Conservation (phyloP, 805 yeast genomes). For the Pichia exigua region DNA sequence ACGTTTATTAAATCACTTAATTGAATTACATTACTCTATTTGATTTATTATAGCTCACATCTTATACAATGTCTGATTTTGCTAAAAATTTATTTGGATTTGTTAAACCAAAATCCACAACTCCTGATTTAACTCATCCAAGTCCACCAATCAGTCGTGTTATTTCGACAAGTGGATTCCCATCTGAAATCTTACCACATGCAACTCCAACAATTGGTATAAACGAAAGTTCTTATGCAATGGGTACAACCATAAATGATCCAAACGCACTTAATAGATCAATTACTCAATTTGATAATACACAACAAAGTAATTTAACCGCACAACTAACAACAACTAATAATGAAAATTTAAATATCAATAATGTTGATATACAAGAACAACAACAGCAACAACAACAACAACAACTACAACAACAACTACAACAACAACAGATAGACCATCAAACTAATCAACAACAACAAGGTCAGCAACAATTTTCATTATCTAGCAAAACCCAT, state of each 20-base stretch:
- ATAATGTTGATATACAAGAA: slow-evolving; percentile 1
- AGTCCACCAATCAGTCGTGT: slow-evolving; percentile 8
- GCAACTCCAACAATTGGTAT: slow-evolving; percentile 66
- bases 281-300: slow-evolving; percentile 29
- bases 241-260: slow-evolving; percentile 54
- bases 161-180: slow-evolving; percentile 18
- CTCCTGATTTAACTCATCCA: slow-evolving; percentile 1
- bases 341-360: neutral
- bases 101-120: slow-evolving; percentile 9
- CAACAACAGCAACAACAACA: slow-evolving; percentile 3
- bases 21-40: neutral
- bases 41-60: neutral
- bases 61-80: slow-evolving; percentile 17
- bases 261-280: slow-evolving; percentile 27
- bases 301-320: slow-evolving; percentile 14
- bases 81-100: slow-evolving; percentile 21
- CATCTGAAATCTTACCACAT: slow-evolving; percentile 33
- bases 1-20: neutral
- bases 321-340: slow-evolving; percentile 12
- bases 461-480: slow-evolving; percentile 7
- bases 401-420: slow-evolving; percentile 8
- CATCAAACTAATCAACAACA: slow-evolving; percentile 3
- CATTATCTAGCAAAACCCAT: slow-evolving; percentile 20
- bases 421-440: neutral
- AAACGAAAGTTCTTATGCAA: slow-evolving; percentile 51